A percentile compares a stretch with the other conserved stretches of the same genome.
phyloP scores from a whole-genome alignment of 129 eudicot genomes.

The Flaveria linearis region DNA sequence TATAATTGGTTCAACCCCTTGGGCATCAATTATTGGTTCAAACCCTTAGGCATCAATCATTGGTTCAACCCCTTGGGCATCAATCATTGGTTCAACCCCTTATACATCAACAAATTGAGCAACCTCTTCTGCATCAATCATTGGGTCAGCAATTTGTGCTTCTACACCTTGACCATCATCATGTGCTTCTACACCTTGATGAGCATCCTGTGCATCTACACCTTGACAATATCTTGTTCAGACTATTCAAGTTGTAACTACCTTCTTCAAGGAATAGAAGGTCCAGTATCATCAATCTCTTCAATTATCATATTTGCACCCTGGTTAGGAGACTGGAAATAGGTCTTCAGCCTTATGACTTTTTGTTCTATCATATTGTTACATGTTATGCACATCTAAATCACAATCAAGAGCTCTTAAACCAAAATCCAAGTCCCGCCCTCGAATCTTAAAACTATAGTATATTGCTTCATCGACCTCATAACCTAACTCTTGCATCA shows the following conservation, averaged over 20 bases:
- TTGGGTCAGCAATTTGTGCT: too few relatives aligned
- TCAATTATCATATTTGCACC: too few relatives aligned
- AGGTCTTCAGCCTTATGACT: not conserved
- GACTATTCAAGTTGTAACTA: not conserved
- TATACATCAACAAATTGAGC: too few relatives aligned
- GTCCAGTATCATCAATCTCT: not conserved
- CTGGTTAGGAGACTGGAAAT: not conserved
- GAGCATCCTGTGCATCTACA: too few relatives aligned
- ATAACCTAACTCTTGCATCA: not conserved
- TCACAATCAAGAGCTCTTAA: not conserved
- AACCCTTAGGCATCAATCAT: too few relatives aligned
- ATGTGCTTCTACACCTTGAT: too few relatives aligned
- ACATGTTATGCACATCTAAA: not conserved
- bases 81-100: too few relatives aligned
- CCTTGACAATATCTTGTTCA: not conserved
- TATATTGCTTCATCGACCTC: not conserved
- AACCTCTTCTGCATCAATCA: too few relatives aligned
- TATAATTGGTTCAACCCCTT: too few relatives aligned
- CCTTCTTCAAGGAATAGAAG: not conserved
- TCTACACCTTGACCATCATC: too few relatives aligned
- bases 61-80: too few relatives aligned
- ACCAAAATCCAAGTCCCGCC: not conserved
- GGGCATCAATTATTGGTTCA: too few relatives aligned
- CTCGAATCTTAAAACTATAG: not conserved
- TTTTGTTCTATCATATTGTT: not conserved